Conservation (phyloP, 116 monocot species). For the Iris pallida region DNA sequence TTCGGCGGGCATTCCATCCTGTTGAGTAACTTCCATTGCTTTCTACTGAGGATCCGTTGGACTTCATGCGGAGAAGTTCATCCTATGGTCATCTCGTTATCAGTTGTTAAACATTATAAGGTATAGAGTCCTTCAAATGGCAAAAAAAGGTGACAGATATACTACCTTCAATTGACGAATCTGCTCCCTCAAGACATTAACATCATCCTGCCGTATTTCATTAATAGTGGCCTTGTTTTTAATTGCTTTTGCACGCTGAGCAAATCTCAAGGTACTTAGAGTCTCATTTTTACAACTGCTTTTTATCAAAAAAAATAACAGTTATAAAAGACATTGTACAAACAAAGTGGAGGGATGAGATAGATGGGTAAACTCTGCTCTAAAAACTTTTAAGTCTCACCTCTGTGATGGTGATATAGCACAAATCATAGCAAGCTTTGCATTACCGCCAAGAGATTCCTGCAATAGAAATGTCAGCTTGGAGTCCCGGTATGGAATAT, state of each 20-base stretch:
- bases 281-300: constrained; percentile 85
- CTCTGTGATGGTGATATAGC: constrained; percentile 73
- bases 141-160: neutral
- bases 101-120: too few species aligned
- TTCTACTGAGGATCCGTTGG: constrained; percentile 33
- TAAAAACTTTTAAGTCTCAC: constrained; percentile 24
- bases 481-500: constrained; percentile 93
- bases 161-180: constrained; percentile 84
- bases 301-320: constrained; percentile 4
- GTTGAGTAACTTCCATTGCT: constrained; percentile 51
- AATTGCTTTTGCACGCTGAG: constrained; percentile 82
- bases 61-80: constrained; percentile 80
- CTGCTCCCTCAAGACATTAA: constrained; percentile 75
- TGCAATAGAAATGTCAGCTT: constrained; percentile 86
- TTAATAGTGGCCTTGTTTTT: constrained; percentile 87
- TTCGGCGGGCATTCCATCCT: constrained; percentile 75
- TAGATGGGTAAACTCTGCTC: neutral
- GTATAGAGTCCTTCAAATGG: neutral
- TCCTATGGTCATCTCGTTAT: constrained; percentile 35
- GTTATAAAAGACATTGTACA: neutral
- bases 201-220: constrained; percentile 82
- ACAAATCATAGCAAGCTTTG: constrained; percentile 91
- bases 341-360: too few species aligned
- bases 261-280: constrained; percentile 87
- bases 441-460: constrained; percentile 97